Evolutionary conservation across 768 basidiomycete species (phyloP), one percentile per base, ranked within the genome.

Genomic region (Asterophora lycoperdoides): DNA sequence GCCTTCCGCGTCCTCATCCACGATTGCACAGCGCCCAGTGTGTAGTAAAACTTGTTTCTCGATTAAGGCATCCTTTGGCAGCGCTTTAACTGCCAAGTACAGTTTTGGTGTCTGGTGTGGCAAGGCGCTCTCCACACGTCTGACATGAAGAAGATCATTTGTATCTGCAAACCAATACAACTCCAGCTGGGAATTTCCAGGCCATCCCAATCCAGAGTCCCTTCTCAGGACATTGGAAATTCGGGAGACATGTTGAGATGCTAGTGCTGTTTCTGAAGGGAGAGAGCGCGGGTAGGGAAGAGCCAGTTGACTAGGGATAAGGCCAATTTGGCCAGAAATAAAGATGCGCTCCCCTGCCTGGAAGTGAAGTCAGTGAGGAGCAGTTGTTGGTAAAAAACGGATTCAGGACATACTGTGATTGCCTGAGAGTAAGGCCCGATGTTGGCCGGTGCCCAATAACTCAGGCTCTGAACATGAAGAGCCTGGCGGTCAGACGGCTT

Each of bases 401-500:
- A 54, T 42, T 36, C 45, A 4, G 41, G 43, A 68, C 82, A 58
- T 45, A 94, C 95, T 44, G 76, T 73, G 55, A 97, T 80, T 1
- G 92, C 88, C 68, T 99, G 96, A 4, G 93, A 96, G 66, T 99
- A 99, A 4, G 96, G 96, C 0, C 96, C 96, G 46, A 99, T 98
- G 64, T 98, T 99, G 8, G 96, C 96, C 10, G 96, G 93, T 20
- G 94, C 96, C 96, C 96, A 99, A 61, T 98, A 97, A 65, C 95
- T 97, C 53, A 97, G 61, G 8, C 93, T 79, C 66, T 98, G 96
- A 2, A 99, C 96, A 61, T 99, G 96, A 38, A 98, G 73, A 0
- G 90, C 85, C 47, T 80, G 80, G 37, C 94, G 72, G 47, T 81
- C 75, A 5, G 59, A 42, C 5, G 60, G 41, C 15, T 48, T 60